Base-by-base conservation (phyloP, 306 rosid species). In the Ormosia emarginata region DNA sequence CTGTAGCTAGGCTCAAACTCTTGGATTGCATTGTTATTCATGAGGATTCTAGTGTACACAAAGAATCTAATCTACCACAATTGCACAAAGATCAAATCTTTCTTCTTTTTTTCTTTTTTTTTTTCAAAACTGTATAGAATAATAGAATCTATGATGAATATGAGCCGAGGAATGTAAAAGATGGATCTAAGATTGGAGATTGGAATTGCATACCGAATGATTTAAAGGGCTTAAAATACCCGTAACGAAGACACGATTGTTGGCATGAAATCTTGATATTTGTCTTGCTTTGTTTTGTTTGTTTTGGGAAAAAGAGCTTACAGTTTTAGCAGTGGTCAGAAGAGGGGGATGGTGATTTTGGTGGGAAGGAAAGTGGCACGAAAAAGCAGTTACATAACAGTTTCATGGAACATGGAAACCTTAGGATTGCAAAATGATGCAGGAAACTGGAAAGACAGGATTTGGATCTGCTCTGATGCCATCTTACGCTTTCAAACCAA, bases 1-100 rank as follows among this genome's bases (percentile, higher is more conserved):
- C 98, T 24, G 94, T 97, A 78, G 93, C 88, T 50, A 79, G 43
- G 69, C 70, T 67, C 79, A 29, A 85, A 65, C 80, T 83, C 75
- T 80, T 76, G 56, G 90, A 79, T 75, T 81, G 85, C 98, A 94
- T 92, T 63, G 18, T 71, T 67, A 67, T 47, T 78, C 86, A 84
- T 74, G 40, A 41, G 71, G 61, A 58, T 72, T 64, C 44, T 40
- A 65, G 1, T 44, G 3, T 29, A 63, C 79, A 36, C 63, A 14
- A 14, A 40, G 37, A 50, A 74, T 57, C 80, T n/a, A 39, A 75
- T 52, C 68, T 36, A 50, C 34, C 79, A 77, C 43, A 32, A 55
- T 8, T 3, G 55, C 18, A 65, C 36, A 36, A 8, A 71, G 71
- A 79, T 77, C 46, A 64, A 64, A 43, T 32, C 4, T 64, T 73